These are phyloP conservation scores for Alopecurus myosuroides DNA, from an alignment of 176 grass and related monocot genomes.

Conservation along the genomic window DNA sequence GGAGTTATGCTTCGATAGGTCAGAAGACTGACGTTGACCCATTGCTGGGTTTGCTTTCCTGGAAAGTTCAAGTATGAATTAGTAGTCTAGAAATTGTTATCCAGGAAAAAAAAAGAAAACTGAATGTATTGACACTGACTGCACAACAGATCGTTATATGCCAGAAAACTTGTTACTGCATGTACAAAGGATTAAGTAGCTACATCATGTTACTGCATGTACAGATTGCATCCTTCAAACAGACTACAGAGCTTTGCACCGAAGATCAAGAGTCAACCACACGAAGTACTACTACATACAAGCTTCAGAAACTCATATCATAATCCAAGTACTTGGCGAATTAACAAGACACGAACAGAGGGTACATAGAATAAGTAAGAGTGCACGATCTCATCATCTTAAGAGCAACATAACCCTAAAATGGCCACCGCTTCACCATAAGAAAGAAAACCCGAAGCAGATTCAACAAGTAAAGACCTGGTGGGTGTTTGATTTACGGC, in stretches of 20 bases:
- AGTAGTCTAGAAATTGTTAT: not conserved
- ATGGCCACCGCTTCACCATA: not conserved
- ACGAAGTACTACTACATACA: not conserved
- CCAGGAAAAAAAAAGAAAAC: not conserved
- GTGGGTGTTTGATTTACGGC: not conserved
- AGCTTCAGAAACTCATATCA: not conserved
- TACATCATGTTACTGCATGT: not conserved
- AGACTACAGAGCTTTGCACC: not conserved
- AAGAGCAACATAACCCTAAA: not conserved
- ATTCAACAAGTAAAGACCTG: not conserved
- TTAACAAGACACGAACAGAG: not conserved
- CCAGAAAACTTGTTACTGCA: not conserved
- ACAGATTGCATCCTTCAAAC: not conserved
- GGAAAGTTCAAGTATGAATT: not conserved
- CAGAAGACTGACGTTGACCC: not conserved
- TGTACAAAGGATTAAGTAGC: not conserved
- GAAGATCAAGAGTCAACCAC: not conserved
- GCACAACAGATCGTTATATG: not conserved
- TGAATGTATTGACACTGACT: not conserved
- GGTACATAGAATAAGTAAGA: not conserved
- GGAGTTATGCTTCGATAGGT: not conserved
- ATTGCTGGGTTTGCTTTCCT: constrained; percentile 8
- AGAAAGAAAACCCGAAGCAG: not conserved
- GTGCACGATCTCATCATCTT: not conserved
- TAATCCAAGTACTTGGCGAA: not conserved